Conservation (phyloP, 352 stramenopile species). For the Globisporangium paroecandrum region DNA sequence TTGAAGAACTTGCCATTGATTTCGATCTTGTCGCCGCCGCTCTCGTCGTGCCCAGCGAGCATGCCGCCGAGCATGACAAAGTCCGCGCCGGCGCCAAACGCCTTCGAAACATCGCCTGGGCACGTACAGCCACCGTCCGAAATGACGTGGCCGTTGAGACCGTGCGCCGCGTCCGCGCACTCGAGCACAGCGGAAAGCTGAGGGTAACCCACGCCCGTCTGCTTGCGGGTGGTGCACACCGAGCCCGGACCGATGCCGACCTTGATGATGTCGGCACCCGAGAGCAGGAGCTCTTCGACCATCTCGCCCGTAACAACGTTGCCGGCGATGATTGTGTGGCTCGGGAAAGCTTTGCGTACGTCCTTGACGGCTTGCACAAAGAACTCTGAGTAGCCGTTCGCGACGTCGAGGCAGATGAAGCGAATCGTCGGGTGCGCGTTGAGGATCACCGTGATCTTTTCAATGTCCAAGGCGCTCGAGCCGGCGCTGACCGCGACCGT, state of each 20-base stretch:
- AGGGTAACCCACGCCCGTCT: constrained; percentile 91
- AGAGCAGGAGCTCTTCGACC: constrained; percentile 90
- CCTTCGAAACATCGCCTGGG: constrained; percentile 88
- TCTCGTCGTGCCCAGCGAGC: constrained; percentile 90
- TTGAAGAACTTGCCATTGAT: constrained; percentile 72
- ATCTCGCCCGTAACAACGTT: constrained; percentile 93
- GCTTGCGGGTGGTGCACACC: constrained; percentile 91
- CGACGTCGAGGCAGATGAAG: constrained; percentile 90
- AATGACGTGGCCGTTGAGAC: constrained; percentile 87
- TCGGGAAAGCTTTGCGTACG: constrained; percentile 51
- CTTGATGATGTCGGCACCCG: constrained; percentile 92
- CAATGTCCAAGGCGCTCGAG: constrained; percentile 65
- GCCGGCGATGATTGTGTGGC: constrained; percentile 89
- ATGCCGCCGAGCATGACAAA: constrained; percentile 94
- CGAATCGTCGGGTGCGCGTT: constrained; percentile 53
- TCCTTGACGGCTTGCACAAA: constrained; percentile 82
- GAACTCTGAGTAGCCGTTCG: constrained; percentile 86
- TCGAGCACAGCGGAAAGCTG: constrained; percentile 90
- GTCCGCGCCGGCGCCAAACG: constrained; percentile 88
- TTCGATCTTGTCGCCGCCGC: constrained; percentile 80
- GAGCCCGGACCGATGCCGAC: constrained; percentile 90
- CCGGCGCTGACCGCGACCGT: constrained; percentile 81
- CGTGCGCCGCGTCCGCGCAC: constrained; percentile 88
- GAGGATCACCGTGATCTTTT: constrained; percentile 64
- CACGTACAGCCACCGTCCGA: constrained; percentile 88